phyloP scores from a whole-genome alignment of 495 filamentous ascomycete genomes.

The Hypomontagnella monticulosa region DNA sequence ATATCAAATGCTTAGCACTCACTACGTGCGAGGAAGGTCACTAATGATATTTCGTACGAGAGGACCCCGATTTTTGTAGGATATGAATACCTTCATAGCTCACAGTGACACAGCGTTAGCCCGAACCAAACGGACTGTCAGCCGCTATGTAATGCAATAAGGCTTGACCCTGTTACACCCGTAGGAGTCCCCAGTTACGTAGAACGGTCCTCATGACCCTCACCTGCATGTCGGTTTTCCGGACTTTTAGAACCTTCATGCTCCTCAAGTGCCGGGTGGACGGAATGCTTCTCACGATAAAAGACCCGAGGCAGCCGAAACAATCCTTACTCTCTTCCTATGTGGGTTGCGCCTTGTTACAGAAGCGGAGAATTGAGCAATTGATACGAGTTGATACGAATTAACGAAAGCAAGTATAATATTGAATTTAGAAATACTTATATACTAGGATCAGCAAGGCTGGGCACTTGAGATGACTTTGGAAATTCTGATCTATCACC shows the following conservation, averaged over 20 bases:
- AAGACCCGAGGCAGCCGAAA: constrained; percentile 2
- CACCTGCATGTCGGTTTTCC: constrained; percentile 22
- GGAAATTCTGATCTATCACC: constrained; percentile 25
- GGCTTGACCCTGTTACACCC: constrained; percentile 31
- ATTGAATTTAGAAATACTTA: constrained; percentile 2
- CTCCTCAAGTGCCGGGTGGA: constrained; percentile 7
- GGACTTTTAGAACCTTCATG: constrained; percentile 6
- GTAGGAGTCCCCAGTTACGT: constrained; percentile 18
- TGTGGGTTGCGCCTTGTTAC: too few species aligned
- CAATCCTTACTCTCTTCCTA: background rate
- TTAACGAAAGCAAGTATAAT: background rate
- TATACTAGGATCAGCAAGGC: constrained; percentile 9
- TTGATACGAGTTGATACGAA: too few species aligned
- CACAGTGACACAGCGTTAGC: constrained; percentile 32
- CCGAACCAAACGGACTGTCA: constrained; percentile 14
- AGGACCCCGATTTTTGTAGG: too few species aligned
- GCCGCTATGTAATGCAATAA: constrained; percentile 30
- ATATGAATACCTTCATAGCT: constrained; percentile 9
- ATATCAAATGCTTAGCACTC: too few species aligned
- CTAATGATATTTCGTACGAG: too few species aligned
- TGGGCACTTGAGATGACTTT: constrained; percentile 10
- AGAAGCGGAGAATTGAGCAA: too few species aligned
- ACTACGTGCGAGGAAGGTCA: too few species aligned
- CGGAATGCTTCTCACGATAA: constrained; percentile 7
- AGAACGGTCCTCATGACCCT: constrained; percentile 34